phyloP scores from a whole-genome alignment of 768 basidiomycete species.

The Austroboletus festivus region DNA sequence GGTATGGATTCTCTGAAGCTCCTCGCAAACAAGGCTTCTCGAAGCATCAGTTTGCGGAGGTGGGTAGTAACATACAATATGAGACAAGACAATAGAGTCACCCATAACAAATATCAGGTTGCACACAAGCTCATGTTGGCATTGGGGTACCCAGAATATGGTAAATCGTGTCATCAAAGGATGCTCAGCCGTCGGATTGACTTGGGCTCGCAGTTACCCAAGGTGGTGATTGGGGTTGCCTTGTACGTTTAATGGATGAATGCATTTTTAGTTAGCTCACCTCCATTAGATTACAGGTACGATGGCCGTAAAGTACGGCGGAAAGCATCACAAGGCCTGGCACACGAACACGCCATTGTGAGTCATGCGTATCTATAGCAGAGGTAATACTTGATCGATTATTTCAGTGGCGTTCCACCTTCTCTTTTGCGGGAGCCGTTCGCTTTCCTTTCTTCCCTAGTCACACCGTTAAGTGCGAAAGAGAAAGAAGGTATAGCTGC shows the following conservation, averaged over 20 bases:
- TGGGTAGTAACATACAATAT: neutral
- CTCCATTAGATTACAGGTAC: neutral
- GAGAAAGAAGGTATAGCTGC: conserved; percentile 26
- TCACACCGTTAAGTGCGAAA: conserved; percentile 23
- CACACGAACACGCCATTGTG: neutral
- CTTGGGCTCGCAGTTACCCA: neutral
- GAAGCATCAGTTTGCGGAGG: neutral
- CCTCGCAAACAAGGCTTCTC: conserved; percentile 47
- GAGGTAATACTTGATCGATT: neutral
- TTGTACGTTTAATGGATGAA: neutral
- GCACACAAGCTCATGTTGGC: neutral
- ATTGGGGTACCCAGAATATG: neutral
- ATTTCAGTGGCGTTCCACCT: neutral
- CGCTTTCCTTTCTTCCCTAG: conserved; percentile 22
- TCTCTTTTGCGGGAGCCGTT: conserved; percentile 18
- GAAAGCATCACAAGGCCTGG: neutral
- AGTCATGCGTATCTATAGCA: neutral
- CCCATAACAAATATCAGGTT: neutral
- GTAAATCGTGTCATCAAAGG: neutral
- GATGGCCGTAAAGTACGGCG: neutral
- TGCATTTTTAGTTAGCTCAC: neutral
- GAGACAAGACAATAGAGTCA: neutral
- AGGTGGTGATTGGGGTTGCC: neutral
- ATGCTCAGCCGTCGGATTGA: neutral
- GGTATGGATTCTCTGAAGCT: conserved; percentile 56